Evolutionary conservation across 164 flowering plant genomes (phyloP), one percentile per base, ranked within the genome.

Genomic region (Hamamelis virginiana): DNA sequence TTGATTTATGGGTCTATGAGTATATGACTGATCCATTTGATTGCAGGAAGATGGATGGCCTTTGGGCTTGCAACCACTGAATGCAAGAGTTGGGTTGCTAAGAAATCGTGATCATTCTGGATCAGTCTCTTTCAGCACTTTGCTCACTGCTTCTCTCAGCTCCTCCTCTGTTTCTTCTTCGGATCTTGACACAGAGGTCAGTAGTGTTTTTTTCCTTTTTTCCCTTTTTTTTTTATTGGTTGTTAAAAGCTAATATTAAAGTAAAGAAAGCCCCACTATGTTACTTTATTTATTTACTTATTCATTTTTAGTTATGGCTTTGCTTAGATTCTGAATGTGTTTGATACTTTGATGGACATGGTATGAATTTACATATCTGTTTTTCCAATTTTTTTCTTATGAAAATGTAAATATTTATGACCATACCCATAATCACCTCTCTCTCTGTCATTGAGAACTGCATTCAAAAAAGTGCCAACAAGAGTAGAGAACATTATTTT

Each of bases 31-130:
- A 10, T 64, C 13, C 5, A 2, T 46, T 41, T 19, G 48, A 44
- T 53, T 46, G 70, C 72, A 81, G 84, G 80, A 76, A 65, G 84
- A 74, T 28, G 84, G 82, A 22, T 81, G 82, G 84, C 84, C 82
- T 21, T 71, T 81, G 22, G 84, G 82, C 16, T 58, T 81, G 63
- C 75, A 68, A 16, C 82, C 78, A 9, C 44, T 78, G 62, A 75
- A 75, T 61, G 70, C 63, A 21, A 75, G 81, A 63, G 69, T 72
- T 69, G 84, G 77, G 62, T 61, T 76, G 57, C 70, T 13, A 19
- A 78, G 80, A 27, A 73, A 69, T 33, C 62, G 69, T 21, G 68
- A 76, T 50, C 27, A 33, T 14, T 61, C 69, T 28, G 80, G 80
- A 8, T 78, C 83, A 1, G 56, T 75, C 25, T 83, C 86, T 27